A percentile compares a stretch with the other conserved stretches of the same genome.
These are phyloP conservation scores for Diplodia corticola DNA, from an alignment of 2,329 filamentous ascomycete species.

Conservation along the genomic window DNA sequence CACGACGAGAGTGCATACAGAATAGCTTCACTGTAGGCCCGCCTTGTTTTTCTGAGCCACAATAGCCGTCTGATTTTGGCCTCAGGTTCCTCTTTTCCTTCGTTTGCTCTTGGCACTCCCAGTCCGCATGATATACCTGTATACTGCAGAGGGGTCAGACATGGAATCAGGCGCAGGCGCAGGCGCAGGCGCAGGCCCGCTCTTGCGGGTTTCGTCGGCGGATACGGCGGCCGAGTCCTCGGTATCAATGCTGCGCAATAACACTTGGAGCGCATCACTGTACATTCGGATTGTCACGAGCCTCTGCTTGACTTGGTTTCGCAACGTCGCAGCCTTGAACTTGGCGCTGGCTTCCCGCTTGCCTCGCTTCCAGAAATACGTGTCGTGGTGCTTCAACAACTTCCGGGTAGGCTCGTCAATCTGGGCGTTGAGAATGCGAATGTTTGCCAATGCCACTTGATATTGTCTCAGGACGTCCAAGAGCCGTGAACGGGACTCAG, in stretches of 20 bases:
- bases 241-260: neutral
- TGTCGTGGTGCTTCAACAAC: neutral
- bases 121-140: neutral
- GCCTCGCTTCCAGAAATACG: no score
- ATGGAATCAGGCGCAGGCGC: neutral
- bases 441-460: neutral
- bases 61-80: neutral
- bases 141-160: neutral
- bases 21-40: neutral
- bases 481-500: neutral
- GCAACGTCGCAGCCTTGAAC: neutral
- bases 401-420: neutral
- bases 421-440: neutral
- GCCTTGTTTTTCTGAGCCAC: no score
- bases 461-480: neutral
- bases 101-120: neutral
- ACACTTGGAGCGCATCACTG: neutral
- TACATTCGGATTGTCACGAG: neutral
- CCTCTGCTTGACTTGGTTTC: neutral
- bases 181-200: neutral
- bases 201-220: neutral
- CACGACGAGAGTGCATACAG: neutral
- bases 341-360: no score
- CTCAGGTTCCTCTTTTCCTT: neutral
- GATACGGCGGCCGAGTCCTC: no score